Percentiles rank a stretch among this genome's conserved stretches.
Evolutionary conservation across 2,329 filamentous ascomycete species (phyloP).

Genomic region (Pseudopithomyces chartarum): DNA sequence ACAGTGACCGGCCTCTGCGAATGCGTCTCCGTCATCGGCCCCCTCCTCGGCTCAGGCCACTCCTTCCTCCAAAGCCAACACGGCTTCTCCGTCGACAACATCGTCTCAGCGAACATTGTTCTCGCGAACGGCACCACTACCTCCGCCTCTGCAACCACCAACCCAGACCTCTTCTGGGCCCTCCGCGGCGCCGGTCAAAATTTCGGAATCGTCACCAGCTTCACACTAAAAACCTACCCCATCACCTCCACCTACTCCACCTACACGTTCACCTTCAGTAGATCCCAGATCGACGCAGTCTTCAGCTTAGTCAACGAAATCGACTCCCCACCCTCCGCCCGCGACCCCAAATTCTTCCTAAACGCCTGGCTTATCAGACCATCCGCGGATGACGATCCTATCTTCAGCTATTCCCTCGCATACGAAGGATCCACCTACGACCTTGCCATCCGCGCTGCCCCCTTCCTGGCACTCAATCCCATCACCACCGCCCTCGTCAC

Average conservation of each 20-base stretch:
- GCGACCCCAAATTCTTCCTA: constrained; percentile 15
- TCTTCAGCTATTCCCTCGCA: constrained; percentile 20
- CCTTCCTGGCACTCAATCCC: constrained; percentile 23
- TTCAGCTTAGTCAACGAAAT: constrained; percentile 13
- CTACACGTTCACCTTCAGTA: constrained; percentile 7
- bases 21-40: constrained; percentile 57
- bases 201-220: constrained; percentile 41
- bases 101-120: constrained; percentile 28
- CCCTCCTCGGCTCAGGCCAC: constrained; percentile 61
- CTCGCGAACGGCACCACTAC: constrained; percentile 38
- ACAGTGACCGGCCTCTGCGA: constrained; percentile 24
- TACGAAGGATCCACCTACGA: constrained; percentile 21
- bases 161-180: constrained; percentile 47
- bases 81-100: constrained; percentile 14
- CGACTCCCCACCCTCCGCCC: constrained; percentile 4
- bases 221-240: background rate
- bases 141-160: constrained; percentile 27
- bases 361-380: constrained; percentile 12
- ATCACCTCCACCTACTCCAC: constrained; percentile 10
- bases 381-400: constrained; percentile 10
- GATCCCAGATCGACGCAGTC: constrained; percentile 8
- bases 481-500: constrained; percentile 6
- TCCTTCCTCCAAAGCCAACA: constrained; percentile 43
- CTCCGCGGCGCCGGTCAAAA: constrained; percentile 46
- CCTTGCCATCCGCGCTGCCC: constrained; percentile 18